phyloP scores from a whole-genome alignment of 805 yeast species.

The Lachancea quebecensis region DNA sequence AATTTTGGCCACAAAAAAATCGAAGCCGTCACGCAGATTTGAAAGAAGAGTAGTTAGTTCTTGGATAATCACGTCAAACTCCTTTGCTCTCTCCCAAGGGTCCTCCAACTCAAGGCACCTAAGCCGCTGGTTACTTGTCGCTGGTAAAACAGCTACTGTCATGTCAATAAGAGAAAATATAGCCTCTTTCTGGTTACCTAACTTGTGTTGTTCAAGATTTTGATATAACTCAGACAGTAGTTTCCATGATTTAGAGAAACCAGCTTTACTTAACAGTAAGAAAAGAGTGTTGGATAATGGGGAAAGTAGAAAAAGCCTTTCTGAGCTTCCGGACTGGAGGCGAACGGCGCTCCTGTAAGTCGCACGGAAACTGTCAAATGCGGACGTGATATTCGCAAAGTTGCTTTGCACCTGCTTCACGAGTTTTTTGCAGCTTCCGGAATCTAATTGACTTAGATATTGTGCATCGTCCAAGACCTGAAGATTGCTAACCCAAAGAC shows the following conservation, averaged over 20 bases:
- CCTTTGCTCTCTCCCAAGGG: slow-evolving; percentile 30
- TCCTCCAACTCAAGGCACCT: slow-evolving; percentile 30
- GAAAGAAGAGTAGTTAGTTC: slow-evolving; percentile 37
- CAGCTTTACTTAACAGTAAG: slow-evolving; percentile 44
- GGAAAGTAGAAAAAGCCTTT: slow-evolving; percentile 41
- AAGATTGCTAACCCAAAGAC: slow-evolving; percentile 14
- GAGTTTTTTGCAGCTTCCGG: not conserved
- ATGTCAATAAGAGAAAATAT: slow-evolving; percentile 34
- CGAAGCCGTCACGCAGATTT: slow-evolving; percentile 28
- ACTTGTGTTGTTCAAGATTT: not conserved
- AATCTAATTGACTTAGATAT: not conserved
- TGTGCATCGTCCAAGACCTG: slow-evolving; percentile 29
- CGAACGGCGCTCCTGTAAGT: slow-evolving; percentile 27
- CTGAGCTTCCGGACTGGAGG: slow-evolving; percentile 14
- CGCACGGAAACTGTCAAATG: slow-evolving; percentile 33
- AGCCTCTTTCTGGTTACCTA: slow-evolving; percentile 16
- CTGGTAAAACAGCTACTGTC: slow-evolving; percentile 45
- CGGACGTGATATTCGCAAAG: slow-evolving; percentile 21
- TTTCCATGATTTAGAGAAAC: slow-evolving; percentile 39
- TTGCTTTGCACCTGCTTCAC: not conserved
- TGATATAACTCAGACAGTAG: slow-evolving; percentile 7
- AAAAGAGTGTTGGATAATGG: slow-evolving; percentile 57
- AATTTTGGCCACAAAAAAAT: slow-evolving; percentile 40
- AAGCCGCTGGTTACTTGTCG: slow-evolving; percentile 38
- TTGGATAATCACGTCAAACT: slow-evolving; percentile 29